Percentiles rank a stretch among this genome's conserved stretches.
These are phyloP conservation scores for Euphorbia corollata DNA, from an alignment of 441 rosid genomes.

Conservation along the genomic window DNA sequence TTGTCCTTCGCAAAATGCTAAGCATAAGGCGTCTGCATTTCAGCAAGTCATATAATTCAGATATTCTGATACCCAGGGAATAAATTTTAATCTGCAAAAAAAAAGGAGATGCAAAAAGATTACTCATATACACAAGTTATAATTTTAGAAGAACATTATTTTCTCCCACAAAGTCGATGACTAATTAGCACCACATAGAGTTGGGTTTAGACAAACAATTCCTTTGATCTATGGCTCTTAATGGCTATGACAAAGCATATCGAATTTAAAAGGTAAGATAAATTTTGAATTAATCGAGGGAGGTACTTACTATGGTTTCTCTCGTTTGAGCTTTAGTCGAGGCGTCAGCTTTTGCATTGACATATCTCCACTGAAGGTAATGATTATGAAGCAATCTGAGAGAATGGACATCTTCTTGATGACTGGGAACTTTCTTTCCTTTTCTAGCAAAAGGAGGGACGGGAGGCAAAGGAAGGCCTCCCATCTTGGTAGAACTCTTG, in stretches of 20 bases:
- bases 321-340: conserved; percentile 41
- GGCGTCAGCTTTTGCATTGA: conserved; percentile 55
- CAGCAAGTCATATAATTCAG: conserved; percentile 50
- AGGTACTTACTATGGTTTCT: conserved; percentile 48
- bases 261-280: neutral
- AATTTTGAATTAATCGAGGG: neutral
- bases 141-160: neutral
- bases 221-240: neutral
- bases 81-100: conserved; percentile 47
- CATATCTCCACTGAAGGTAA: conserved; percentile 69
- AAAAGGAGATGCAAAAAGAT: neutral
- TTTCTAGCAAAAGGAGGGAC: conserved; percentile 38
- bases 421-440: conserved; percentile 40
- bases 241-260: neutral
- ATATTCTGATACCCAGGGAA: conserved; percentile 43
- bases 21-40: conserved; percentile 49
- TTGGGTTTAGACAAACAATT: no score
- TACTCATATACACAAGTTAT: neutral
- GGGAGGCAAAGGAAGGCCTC: conserved; percentile 51
- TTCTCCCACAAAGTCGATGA: neutral
- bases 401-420: conserved; percentile 52
- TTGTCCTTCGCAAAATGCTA: conserved; percentile 31
- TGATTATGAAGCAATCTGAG: conserved; percentile 58
- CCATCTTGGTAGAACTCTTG: conserved; percentile 25
- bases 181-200: neutral